A percentile compares a stretch with the other conserved stretches of the same genome.
Evolutionary conservation across 345 rosid genomes (phyloP).

Genomic region (Brassica cretica): DNA sequence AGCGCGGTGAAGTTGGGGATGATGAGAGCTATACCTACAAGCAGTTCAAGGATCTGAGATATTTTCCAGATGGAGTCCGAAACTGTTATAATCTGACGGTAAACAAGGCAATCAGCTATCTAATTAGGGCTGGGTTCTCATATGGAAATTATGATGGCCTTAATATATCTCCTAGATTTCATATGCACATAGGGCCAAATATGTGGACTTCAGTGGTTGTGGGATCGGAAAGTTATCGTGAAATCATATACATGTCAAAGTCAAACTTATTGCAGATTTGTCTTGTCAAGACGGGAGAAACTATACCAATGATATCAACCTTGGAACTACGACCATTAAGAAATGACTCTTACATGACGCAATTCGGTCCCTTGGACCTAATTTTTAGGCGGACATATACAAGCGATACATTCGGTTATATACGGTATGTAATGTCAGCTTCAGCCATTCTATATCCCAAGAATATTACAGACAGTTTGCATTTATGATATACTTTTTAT

Average conservation of each 20-base stretch:
- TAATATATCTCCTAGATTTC: slow-evolving; percentile 32
- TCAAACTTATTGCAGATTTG: slow-evolving; percentile 44
- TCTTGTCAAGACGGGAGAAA: slow-evolving; percentile 45
- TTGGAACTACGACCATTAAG: slow-evolving; percentile 47
- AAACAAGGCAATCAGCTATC: slow-evolving; percentile 34
- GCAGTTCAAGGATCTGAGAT: slow-evolving; percentile 19
- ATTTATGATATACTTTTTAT: neutral
- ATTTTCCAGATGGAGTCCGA: slow-evolving; percentile 41
- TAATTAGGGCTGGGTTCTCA: slow-evolving; percentile 39
- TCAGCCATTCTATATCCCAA: neutral
- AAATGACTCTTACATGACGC: slow-evolving; percentile 9
- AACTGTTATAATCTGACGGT: slow-evolving; percentile 43
- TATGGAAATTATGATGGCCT: slow-evolving; percentile 50
- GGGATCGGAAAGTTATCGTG: neutral
- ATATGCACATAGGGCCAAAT: slow-evolving; percentile 46
- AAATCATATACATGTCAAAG: slow-evolving; percentile 40
- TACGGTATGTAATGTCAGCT: slow-evolving; percentile 40
- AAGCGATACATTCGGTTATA: neutral
- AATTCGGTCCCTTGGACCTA: slow-evolving; percentile 27
- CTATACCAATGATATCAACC: slow-evolving; percentile 49
- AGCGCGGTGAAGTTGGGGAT: neutral
- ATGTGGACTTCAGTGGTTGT: slow-evolving; percentile 33
- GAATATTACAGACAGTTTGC: neutral
- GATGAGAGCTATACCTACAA: neutral
- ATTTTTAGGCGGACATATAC: neutral